Conservation (phyloP, 2,329 filamentous ascomycete genomes). For the Cercospora canescens region DNA sequence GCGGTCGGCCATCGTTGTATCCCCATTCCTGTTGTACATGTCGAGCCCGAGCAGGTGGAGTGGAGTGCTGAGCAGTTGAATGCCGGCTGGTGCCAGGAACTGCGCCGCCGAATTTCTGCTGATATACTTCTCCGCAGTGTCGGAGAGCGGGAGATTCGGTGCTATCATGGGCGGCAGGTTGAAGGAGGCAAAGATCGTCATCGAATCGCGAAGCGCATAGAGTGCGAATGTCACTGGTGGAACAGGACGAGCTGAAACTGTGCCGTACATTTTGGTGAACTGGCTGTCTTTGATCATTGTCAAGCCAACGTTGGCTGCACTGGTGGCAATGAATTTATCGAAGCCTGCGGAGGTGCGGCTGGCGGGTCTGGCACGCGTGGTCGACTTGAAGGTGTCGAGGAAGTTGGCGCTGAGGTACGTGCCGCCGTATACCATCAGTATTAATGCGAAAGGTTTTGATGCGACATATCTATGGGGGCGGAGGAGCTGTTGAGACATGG, state of each 20-base stretch:
- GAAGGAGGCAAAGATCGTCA: constrained; percentile 91
- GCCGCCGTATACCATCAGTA: constrained; percentile 73
- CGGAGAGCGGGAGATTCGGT: constrained; percentile 56
- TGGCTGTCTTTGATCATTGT: constrained; percentile 88
- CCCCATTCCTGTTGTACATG: constrained; percentile 70
- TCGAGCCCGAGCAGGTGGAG: constrained; percentile 83
- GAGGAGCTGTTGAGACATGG: constrained; percentile 57
- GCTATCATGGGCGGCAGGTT: constrained; percentile 81
- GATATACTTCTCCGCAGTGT: constrained; percentile 54
- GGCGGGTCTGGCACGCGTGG: constrained; percentile 57
- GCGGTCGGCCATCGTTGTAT: constrained; percentile 59
- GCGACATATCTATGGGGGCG: constrained; percentile 62
- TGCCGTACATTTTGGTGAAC: constrained; percentile 81
- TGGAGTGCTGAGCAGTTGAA: constrained; percentile 79
- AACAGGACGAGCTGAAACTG: constrained; percentile 46
- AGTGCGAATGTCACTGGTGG: constrained; percentile 71
- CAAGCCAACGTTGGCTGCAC: constrained; percentile 77
- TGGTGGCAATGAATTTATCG: constrained; percentile 78
- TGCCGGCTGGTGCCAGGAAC: constrained; percentile 74
- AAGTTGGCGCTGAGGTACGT: constrained; percentile 89
- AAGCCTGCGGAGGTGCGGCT: constrained; percentile 69
- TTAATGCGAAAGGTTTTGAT: constrained; percentile 67
- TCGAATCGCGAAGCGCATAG: constrained; percentile 78
- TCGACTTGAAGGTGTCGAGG: constrained; percentile 77
- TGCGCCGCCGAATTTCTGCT: constrained; percentile 61